These are phyloP conservation scores for Nothophaeocryptopus gaeumannii DNA, from an alignment of 2,329 filamentous ascomycete genomes.

Conservation along the genomic window DNA sequence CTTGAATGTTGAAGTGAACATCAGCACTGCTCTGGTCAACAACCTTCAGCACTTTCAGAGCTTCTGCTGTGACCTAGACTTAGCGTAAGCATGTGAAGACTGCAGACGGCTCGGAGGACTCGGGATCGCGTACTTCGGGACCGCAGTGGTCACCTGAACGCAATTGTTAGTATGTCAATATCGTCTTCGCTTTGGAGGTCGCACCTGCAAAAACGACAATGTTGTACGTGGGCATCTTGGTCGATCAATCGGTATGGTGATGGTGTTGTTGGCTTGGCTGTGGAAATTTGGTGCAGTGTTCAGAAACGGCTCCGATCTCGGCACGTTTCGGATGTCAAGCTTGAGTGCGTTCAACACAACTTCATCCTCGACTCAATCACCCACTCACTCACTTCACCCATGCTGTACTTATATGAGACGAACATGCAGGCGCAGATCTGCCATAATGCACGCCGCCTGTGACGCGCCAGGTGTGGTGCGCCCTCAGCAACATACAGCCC, in stretches of 20 bases:
- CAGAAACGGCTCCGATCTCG: slow-evolving; percentile 3
- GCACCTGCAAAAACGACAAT: slow-evolving; percentile 28
- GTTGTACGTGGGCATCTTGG: slow-evolving; percentile 27
- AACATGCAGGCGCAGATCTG: no score
- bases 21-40: slow-evolving; percentile 70
- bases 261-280: slow-evolving; percentile 1
- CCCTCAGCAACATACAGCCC: no score
- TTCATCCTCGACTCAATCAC: no score
- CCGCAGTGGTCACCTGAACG: slow-evolving; percentile 67
- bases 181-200: not conserved
- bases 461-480: no score
- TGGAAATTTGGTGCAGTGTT: not conserved
- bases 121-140: slow-evolving; percentile 65
- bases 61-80: slow-evolving; percentile 73
- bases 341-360: no score
- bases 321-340: not conserved
- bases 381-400: no score
- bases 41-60: slow-evolving; percentile 79
- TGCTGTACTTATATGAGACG: no score
- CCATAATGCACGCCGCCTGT: no score
- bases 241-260: not conserved
- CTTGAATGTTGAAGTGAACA: slow-evolving; percentile 82
- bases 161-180: not conserved
- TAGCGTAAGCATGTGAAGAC: slow-evolving; percentile 13
- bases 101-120: not conserved